Evolutionary conservation across 2,329 filamentous ascomycete species (phyloP), one percentile per base, ranked within the genome.

Genomic region (Rhynchosporium secalis): DNA sequence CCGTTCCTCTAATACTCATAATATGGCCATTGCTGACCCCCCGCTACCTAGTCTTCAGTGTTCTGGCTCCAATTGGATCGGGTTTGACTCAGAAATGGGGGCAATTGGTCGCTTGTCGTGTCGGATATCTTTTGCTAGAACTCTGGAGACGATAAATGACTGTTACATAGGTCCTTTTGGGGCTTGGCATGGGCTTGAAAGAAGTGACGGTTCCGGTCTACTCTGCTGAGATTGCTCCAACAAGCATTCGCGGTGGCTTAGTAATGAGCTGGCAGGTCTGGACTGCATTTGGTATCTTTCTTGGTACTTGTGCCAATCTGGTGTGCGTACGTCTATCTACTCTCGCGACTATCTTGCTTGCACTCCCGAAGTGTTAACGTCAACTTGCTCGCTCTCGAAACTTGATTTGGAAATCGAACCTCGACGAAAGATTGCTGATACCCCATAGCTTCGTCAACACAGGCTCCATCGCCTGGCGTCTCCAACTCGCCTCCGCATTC

Each of bases 231-330:
- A 84, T 82, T 62, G 77, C 78, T 3, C 83, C 83, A 3, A 79
- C 82, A 9, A 68, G 72, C 10, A 81, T 86, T 62, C 79, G 83
- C 51, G 83, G 83, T 61, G 82, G 78, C 20, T 71, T 85, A 41
- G 83, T 85, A 52, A 84, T 85, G 81, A 78, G 73, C 38, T 83
- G 80, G 70, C 75, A 77, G 64, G 72, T 77, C 52, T 81, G 79
- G 78, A 81, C 79, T n/a, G 82, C 85, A 64, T 75, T 89, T 77
- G 84, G 84, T 46, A 88, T 90, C 68, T 86, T 89, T 73, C 76
- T 89, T 26, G 88, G 62, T 49, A 46, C 56, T 9, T 64, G 62
- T 33, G 58, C 62, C 10, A 64, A 64, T 69, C 78, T 90, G 36
- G 84, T 81, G 51, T 54, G 38, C 15, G 51, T 54, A 54, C 43